These are phyloP conservation scores for Atractiella rhizophila DNA, from an alignment of 768 basidiomycete species.

Conservation along the genomic window DNA sequence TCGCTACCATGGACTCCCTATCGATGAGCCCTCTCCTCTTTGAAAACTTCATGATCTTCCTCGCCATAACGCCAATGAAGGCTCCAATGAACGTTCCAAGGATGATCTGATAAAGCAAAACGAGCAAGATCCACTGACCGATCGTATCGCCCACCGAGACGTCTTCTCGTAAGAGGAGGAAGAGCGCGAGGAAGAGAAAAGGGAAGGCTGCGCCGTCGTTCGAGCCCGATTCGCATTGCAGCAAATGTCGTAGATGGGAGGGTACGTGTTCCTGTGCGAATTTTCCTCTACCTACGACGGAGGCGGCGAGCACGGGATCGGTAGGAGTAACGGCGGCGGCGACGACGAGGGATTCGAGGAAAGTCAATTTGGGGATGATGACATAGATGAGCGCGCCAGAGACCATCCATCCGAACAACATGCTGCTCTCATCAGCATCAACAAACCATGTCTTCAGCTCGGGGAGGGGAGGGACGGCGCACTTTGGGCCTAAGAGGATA, in stretches of 20 bases:
- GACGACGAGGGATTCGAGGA: conserved; percentile 66
- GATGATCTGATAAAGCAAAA: conserved; percentile 22
- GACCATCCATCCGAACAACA: conserved; percentile 78
- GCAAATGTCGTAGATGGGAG: conserved; percentile 45
- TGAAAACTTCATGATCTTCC: conserved; percentile 21
- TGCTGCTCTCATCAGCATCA: conserved; percentile 1
- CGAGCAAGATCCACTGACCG: conserved; percentile 46
- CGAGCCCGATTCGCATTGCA: conserved; percentile 71
- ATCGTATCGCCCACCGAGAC: conserved; percentile 35
- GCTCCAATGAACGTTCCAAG: conserved; percentile 22
- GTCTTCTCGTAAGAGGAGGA: conserved; percentile 44
- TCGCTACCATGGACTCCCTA: conserved; percentile 25
- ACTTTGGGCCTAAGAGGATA: conserved; percentile 39
- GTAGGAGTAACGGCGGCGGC: conserved; percentile 41
- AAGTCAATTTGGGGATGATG: conserved; percentile 64
- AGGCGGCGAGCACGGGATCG: conserved; percentile 76
- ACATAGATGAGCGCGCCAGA: conserved; percentile 67
- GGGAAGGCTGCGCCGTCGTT: conserved; percentile 96
- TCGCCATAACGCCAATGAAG: conserved; percentile 22
- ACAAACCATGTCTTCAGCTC: too few species aligned
- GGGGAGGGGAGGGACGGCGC: conserved; percentile 1
- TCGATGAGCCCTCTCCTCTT: conserved; percentile 22
- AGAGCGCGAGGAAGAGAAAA: conserved; percentile 58
- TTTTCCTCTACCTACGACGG: conserved; percentile 66
- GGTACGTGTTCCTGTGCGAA: conserved; percentile 90